Conservation (phyloP, 139 green algal genomes). For the Mesostigma viride region DNA sequence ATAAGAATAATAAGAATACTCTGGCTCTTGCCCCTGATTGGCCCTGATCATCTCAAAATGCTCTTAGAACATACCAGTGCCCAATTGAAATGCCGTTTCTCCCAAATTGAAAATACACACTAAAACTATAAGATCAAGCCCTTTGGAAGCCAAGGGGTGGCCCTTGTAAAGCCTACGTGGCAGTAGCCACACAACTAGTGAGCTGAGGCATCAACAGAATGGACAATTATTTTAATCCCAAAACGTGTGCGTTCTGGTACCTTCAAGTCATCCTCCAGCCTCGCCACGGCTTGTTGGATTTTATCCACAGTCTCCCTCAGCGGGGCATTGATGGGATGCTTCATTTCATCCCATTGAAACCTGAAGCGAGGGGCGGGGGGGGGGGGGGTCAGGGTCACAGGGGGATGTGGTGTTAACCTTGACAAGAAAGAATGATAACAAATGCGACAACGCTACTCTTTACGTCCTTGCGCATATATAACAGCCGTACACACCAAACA, state of each 20-base stretch:
- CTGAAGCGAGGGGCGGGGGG: conserved; percentile 13
- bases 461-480: not conserved
- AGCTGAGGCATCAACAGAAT: no score
- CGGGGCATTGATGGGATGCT: conserved; percentile 73
- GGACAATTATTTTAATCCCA: not conserved
- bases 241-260: conserved; percentile 28
- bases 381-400: not conserved
- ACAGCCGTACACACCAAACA: not conserved
- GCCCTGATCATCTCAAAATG: no score
- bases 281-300: conserved; percentile 69
- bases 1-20: no score
- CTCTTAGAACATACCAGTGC: not conserved
- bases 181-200: no score
- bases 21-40: no score
- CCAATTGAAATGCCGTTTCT: not conserved
- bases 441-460: conserved; percentile 13
- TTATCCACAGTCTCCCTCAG: conserved; percentile 81
- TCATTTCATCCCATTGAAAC: conserved; percentile 93
- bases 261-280: conserved; percentile 97
- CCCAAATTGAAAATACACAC: conserved; percentile 11
- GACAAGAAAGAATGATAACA: conserved; percentile 2
- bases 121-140: no score
- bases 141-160: no score
- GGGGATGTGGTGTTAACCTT: not conserved
- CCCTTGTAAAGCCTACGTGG: no score